Conservation (phyloP, 495 filamentous ascomycete species). For the Hypoxylon fuscum region DNA sequence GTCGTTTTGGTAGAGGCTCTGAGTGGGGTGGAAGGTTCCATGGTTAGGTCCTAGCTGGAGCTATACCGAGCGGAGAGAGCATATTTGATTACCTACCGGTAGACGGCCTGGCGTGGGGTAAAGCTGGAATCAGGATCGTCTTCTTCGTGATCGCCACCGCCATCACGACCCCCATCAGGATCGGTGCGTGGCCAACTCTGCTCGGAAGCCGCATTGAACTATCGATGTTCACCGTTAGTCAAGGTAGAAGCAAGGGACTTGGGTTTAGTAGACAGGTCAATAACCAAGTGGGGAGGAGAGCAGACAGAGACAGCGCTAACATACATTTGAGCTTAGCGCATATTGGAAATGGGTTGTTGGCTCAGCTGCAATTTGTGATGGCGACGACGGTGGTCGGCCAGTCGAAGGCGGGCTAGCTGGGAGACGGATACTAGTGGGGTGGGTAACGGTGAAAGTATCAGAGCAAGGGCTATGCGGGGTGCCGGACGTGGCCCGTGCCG, state of each 20-base stretch:
- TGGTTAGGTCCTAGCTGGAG: slow-evolving; percentile 11
- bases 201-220: slow-evolving; percentile 26
- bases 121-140: slow-evolving; percentile 19
- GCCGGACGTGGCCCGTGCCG: slow-evolving; percentile 21
- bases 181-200: slow-evolving; percentile 22
- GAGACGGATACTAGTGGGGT: slow-evolving; percentile 14
- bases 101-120: slow-evolving; percentile 17
- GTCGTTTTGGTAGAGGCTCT: slow-evolving; percentile 28
- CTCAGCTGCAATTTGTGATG: slow-evolving; percentile 6
- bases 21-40: slow-evolving; percentile 8
- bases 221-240: slow-evolving; percentile 5
- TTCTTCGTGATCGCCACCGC: slow-evolving; percentile 18
- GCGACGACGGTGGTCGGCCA: slow-evolving; percentile 16
- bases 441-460: slow-evolving; percentile 17
- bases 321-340: slow-evolving; percentile 26
- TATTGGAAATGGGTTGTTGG: slow-evolving; percentile 19
- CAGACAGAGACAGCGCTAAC: slow-evolving; percentile 6
- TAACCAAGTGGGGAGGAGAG: slow-evolving; percentile 1
- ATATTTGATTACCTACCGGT: slow-evolving; percentile 18
- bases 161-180: slow-evolving; percentile 19
- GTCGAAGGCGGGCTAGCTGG: slow-evolving; percentile 9
- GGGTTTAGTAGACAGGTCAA: slow-evolving; percentile 9
- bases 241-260: slow-evolving; percentile 7
- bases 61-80: slow-evolving; percentile 4
- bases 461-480: slow-evolving; percentile 33